Evolutionary conservation across 2,329 filamentous ascomycete genomes (phyloP).

Genomic region (Monosporascus cannonballus): DNA sequence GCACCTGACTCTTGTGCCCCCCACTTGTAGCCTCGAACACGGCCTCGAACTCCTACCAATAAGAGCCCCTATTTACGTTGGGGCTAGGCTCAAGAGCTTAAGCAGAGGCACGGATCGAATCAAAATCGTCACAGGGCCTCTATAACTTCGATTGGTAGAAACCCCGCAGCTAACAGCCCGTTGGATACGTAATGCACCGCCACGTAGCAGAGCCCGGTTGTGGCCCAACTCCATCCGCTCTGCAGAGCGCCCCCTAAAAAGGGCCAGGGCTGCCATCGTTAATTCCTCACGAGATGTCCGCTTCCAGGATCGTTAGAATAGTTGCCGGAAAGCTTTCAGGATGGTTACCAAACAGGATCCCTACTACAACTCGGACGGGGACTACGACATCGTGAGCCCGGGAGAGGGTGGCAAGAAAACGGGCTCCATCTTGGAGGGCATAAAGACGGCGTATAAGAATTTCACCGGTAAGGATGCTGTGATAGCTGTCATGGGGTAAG

Average conservation of each 20-base stretch:
- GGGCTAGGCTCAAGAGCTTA: too few species aligned
- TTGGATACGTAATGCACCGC: neutral
- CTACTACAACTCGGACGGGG: neutral
- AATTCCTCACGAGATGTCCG: neutral
- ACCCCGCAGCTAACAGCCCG: neutral
- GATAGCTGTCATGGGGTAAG: neutral
- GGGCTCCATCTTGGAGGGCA: neutral
- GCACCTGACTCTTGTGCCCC: too few species aligned
- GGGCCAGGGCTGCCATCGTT: neutral
- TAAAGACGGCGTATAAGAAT: neutral
- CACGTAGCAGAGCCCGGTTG: neutral
- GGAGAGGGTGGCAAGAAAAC: neutral
- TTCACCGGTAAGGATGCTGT: neutral
- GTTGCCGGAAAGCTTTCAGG: neutral
- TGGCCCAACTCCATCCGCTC: neutral
- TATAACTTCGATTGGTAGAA: neutral
- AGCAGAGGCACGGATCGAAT: too few species aligned
- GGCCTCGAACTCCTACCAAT: too few species aligned
- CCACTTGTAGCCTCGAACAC: too few species aligned
- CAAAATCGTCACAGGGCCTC: neutral
- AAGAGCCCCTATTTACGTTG: too few species aligned
- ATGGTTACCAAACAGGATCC: neutral
- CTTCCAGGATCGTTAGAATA: neutral
- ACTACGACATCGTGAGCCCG: neutral
- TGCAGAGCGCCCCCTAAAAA: neutral